Evolutionary conservation across 1,139 yeast genomes (phyloP).

Genomic region (Yamadazyma dushanensis): DNA sequence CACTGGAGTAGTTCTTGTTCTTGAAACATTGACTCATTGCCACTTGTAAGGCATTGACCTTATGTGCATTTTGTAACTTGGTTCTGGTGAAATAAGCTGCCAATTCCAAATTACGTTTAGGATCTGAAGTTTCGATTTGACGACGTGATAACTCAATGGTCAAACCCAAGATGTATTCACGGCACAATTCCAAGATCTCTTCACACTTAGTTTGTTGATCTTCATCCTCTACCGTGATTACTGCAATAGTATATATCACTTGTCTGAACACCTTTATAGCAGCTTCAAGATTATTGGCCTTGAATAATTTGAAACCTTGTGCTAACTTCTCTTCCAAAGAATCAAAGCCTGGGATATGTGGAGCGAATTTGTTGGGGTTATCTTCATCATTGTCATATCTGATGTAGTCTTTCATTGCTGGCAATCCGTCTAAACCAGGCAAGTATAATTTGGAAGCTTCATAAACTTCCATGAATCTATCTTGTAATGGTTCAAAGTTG

Average conservation of each 20-base stretch:
- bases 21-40: constrained; percentile 94
- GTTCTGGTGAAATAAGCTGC: constrained; percentile 95
- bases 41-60: constrained; percentile 84
- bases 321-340: constrained; percentile 63
- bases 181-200: constrained; percentile 71
- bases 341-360: constrained; percentile 75
- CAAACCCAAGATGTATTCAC: constrained; percentile 88
- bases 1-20: constrained; percentile 82
- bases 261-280: constrained; percentile 81
- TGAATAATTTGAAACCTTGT: constrained; percentile 79
- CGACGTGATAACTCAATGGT: constrained; percentile 90
- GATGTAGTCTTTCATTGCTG: constrained; percentile 68
- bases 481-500: constrained; percentile 83
- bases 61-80: constrained; percentile 78
- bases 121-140: constrained; percentile 63
- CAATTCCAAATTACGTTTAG: constrained; percentile 85
- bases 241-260: constrained; percentile 72
- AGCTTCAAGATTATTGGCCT: constrained; percentile 75
- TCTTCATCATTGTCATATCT: constrained; percentile 64
- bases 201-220: constrained; percentile 77
- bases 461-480: constrained; percentile 80
- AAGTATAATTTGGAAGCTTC: constrained; percentile 74
- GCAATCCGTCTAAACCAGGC: constrained; percentile 69
- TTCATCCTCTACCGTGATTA: constrained; percentile 68
- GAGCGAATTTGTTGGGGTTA: constrained; percentile 55